A percentile compares a stretch with the other conserved stretches of the same genome.
Conservation (phyloP, 805 yeast species). For the Metschnikowia shivogae region DNA sequence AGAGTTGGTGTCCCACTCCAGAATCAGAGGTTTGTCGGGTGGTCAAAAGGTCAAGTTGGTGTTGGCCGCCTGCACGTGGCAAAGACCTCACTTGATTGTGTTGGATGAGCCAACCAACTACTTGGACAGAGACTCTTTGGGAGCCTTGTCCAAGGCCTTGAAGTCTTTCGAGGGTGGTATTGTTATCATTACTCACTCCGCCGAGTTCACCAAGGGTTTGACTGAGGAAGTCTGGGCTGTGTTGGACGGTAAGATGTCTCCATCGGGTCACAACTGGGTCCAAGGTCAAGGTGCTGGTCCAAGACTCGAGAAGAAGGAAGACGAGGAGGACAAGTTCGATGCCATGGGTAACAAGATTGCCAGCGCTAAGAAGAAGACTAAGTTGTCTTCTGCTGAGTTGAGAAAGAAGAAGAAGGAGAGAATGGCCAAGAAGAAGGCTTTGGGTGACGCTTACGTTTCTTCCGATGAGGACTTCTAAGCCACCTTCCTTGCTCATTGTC, state of each 20-base stretch:
- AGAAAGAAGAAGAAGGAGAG: conserved; percentile 99
- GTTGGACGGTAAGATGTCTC: conserved; percentile 95
- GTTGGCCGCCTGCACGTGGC: conserved; percentile 99
- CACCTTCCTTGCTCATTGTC: conserved; percentile 10
- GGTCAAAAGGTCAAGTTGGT: conserved; percentile 99
- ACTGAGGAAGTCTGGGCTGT: conserved; percentile 99
- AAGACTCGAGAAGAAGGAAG: conserved; percentile 96
- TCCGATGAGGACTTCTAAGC: conserved; percentile 68
- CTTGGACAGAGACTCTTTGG: conserved; percentile 98
- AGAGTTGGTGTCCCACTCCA: conserved; percentile 98
- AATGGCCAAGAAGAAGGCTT: conserved; percentile 99
- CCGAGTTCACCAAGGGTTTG: conserved; percentile 98
- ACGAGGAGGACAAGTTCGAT: conserved; percentile 90
- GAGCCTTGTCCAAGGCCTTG: conserved; percentile 98
- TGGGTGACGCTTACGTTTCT: conserved; percentile 98
- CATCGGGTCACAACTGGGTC: conserved; percentile 99
- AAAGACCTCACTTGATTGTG: conserved; percentile 99
- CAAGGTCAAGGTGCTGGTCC: conserved; percentile 99
- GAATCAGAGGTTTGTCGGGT: conserved; percentile 99
- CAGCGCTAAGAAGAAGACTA: conserved; percentile 91
- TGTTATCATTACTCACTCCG: conserved; percentile 99
- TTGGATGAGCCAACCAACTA: conserved; percentile 99
- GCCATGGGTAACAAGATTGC: conserved; percentile 99
- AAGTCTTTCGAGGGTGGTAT: conserved; percentile 99
- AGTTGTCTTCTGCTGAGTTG: conserved; percentile 97